A percentile compares a stretch with the other conserved stretches of the same genome.
These are phyloP conservation scores for Clonostachys solani DNA, from an alignment of 2,329 filamentous ascomycete species.

Conservation along the genomic window DNA sequence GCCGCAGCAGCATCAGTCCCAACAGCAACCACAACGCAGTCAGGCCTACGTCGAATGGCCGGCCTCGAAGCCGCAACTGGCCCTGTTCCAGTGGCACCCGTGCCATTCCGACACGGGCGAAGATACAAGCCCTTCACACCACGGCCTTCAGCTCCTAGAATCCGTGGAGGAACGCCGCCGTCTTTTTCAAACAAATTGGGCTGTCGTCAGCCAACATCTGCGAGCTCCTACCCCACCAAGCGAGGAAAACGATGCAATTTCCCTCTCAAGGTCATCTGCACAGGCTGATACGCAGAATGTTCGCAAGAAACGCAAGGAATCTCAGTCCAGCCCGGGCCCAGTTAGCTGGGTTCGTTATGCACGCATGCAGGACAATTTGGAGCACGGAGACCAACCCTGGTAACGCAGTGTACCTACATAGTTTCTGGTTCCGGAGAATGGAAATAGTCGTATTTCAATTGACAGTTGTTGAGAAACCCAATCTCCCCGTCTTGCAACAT, in stretches of 20 bases:
- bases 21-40: background rate
- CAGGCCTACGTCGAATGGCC: slow-evolving; percentile 1
- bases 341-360: no score
- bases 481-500: no score
- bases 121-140: background rate
- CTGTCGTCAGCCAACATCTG: background rate
- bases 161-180: background rate
- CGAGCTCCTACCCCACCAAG: background rate
- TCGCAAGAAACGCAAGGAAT: no score
- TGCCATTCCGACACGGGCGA: background rate
- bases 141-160: background rate
- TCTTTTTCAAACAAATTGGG: slow-evolving; percentile 1
- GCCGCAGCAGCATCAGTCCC: background rate
- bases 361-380: no score
- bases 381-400: no score
- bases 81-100: background rate
- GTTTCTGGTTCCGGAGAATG: no score
- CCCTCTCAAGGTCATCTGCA: slow-evolving; percentile 8
- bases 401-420: no score
- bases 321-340: no score
- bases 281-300: no score
- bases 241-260: background rate
- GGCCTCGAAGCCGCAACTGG: background rate
- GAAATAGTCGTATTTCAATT: no score
- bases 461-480: no score